phyloP scores from a whole-genome alignment of 148 eudicot species.

The Rheum nobile region DNA sequence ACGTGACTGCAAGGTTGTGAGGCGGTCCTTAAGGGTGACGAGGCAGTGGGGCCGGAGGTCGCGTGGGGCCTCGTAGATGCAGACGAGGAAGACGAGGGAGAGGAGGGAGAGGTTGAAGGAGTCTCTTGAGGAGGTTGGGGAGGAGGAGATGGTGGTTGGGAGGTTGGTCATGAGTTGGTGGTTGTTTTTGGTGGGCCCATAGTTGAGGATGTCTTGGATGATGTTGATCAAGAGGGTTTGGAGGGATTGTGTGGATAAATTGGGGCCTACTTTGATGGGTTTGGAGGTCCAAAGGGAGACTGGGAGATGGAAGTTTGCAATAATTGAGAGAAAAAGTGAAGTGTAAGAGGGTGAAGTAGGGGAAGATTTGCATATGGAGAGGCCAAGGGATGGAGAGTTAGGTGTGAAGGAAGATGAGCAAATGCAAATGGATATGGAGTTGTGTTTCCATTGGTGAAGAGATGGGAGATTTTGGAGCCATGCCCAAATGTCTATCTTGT shows the following conservation, averaged over 20 bases:
- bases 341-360: conserved; percentile 4
- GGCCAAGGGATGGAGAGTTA: conserved; percentile 34
- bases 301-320: conserved; percentile 15
- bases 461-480: conserved; percentile 77
- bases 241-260: conserved; percentile 15
- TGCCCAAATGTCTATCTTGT: conserved; percentile 47
- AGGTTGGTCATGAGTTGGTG: conserved; percentile 4
- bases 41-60: conserved; percentile 55
- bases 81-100: conserved; percentile 49
- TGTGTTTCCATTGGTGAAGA: conserved; percentile 33
- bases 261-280: conserved; percentile 4
- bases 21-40: conserved; percentile 30
- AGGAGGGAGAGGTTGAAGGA: conserved; percentile 54
- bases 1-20: conserved; percentile 31
- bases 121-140: conserved; percentile 14
- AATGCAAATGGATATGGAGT: conserved; percentile 38
- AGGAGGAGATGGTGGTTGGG: conserved; percentile 18
- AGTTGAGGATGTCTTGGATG: conserved; percentile 58
- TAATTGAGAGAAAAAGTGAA: conserved; percentile 20
- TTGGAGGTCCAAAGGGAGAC: conserved; percentile 10
- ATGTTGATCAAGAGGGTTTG: conserved; percentile 38
- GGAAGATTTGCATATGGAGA: conserved; percentile 32
- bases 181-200: conserved; percentile 15
- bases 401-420: conserved; percentile 22
- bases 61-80: conserved; percentile 80